Conservation (phyloP, 2,329 filamentous ascomycete species). For the Cytospora piceicola region DNA sequence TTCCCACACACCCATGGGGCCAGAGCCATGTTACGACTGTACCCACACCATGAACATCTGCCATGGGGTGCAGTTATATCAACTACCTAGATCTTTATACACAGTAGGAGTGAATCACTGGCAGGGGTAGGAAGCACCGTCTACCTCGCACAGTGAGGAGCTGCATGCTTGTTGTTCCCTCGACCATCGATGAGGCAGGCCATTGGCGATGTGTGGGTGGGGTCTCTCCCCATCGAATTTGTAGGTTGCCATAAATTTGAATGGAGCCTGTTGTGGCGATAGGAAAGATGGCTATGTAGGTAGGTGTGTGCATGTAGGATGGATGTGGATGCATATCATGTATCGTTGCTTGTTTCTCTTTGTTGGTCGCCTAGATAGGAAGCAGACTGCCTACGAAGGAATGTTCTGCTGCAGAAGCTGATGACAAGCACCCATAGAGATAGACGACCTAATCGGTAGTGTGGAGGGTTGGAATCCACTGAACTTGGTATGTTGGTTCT, state of each 20-base stretch:
- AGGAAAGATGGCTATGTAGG: background rate
- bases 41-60: background rate
- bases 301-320: background rate
- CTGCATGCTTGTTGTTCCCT: background rate
- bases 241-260: background rate
- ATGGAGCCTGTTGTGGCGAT: background rate
- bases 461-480: background rate
- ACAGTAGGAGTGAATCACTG: background rate
- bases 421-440: background rate
- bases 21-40: background rate
- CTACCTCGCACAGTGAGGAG: constrained; percentile 12
- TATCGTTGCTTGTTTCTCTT: background rate
- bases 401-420: constrained; percentile 8
- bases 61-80: background rate
- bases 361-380: constrained; percentile 11
- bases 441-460: background rate
- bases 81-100: background rate
- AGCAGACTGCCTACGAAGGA: background rate
- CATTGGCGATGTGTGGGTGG: background rate
- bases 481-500: background rate
- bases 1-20: background rate
- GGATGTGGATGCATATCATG: background rate
- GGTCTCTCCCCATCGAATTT: background rate
- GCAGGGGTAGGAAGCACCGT: background rate
- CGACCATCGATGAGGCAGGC: background rate